Percentiles rank a stretch among this genome's conserved stretches.
phyloP scores from a whole-genome alignment of 179 eudicot species.

The Amaranthus tricolor region DNA sequence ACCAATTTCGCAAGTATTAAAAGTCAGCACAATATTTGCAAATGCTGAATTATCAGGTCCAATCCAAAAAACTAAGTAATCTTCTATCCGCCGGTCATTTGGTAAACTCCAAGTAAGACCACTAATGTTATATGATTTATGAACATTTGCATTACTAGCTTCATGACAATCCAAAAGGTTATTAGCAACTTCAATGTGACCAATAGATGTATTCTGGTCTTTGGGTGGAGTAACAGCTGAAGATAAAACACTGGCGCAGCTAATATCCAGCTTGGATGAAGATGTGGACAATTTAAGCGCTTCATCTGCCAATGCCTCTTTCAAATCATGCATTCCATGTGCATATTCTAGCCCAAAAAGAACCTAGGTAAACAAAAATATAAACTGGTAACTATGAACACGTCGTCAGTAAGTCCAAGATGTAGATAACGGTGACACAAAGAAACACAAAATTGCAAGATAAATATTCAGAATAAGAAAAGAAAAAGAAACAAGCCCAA shows the following conservation, averaged over 20 bases:
- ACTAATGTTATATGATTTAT: constrained; percentile 48
- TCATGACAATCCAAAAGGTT: constrained; percentile 22
- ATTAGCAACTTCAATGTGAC: constrained; percentile 30
- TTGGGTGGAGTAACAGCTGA: constrained; percentile 53
- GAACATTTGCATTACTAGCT: constrained; percentile 28
- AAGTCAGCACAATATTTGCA: constrained; percentile 75
- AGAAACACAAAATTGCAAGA: not conserved
- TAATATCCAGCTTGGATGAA: constrained; percentile 32
- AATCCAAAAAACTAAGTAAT: constrained; percentile 75
- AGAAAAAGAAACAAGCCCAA: not conserved
- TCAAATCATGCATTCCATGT: constrained; percentile 58
- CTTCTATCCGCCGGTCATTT: constrained; percentile 52
- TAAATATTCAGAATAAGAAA: not conserved
- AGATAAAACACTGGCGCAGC: constrained; percentile 56
- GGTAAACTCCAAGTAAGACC: constrained; percentile 79
- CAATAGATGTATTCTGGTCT: constrained; percentile 24
- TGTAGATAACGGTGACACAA: not conserved
- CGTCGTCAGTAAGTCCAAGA: constrained; percentile 1
- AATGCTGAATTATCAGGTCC: constrained; percentile 83
- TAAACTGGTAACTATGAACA: not conserved
- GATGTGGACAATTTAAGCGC: constrained; percentile 30
- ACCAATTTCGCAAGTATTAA: constrained; percentile 93
- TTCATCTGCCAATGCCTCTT: constrained; percentile 39
- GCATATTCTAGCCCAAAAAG: constrained; percentile 81
- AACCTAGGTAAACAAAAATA: constrained; percentile 41